Conservation (phyloP, 805 yeast genomes). For the Wickerhamiella kurtzmanii region DNA sequence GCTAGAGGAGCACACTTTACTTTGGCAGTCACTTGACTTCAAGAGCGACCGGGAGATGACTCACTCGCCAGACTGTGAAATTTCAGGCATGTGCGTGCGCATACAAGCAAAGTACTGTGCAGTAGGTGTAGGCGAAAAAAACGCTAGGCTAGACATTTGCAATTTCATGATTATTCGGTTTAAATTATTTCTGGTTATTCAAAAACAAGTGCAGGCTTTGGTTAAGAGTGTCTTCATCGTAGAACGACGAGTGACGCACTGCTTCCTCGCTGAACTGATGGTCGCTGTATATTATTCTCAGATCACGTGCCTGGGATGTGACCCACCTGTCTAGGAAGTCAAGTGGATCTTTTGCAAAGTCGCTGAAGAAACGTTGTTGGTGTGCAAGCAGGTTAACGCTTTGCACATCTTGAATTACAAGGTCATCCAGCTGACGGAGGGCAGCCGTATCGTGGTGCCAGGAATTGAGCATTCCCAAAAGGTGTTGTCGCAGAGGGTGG, state of each 20-base stretch:
- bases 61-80: neutral
- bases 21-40: constrained; percentile 3
- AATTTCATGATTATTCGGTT: constrained; percentile 8
- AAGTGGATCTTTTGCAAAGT: constrained; percentile 64
- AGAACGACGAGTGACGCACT: constrained; percentile 74
- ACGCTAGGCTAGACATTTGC: too few species aligned
- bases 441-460: constrained; percentile 31
- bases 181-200: constrained; percentile 24
- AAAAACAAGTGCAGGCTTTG: constrained; percentile 69
- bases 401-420: constrained; percentile 36
- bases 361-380: constrained; percentile 66
- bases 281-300: constrained; percentile 79
- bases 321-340: constrained; percentile 59
- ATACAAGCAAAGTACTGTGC: neutral
- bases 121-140: too few species aligned
- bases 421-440: constrained; percentile 32
- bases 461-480: constrained; percentile 28
- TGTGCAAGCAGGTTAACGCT: constrained; percentile 39
- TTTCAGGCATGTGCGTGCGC: neutral
- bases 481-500: constrained; percentile 26
- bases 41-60: neutral
- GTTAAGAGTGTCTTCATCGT: constrained; percentile 59
- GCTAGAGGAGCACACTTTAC: neutral
- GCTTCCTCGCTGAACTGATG: constrained; percentile 80
- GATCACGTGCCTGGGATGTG: constrained; percentile 67